Evolutionary conservation across 140 eudicot species (phyloP).

Genomic region (Erigeron philadelphicus): DNA sequence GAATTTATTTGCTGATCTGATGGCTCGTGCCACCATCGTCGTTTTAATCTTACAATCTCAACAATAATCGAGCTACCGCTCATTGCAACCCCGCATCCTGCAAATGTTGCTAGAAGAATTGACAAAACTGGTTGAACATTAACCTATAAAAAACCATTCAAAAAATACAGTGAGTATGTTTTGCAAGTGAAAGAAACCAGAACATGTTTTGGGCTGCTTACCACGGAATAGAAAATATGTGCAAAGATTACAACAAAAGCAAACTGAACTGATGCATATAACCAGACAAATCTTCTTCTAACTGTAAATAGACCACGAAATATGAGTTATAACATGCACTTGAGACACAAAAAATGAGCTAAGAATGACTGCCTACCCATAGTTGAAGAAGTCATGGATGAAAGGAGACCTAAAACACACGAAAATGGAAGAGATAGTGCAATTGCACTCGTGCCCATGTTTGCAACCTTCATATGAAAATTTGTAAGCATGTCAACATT

Average conservation of each 20-base stretch:
- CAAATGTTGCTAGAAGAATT: slow-evolving; percentile 69
- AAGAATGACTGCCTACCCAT: slow-evolving; percentile 51
- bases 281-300: slow-evolving; percentile 72
- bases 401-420: slow-evolving; percentile 73
- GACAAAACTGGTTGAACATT: slow-evolving; percentile 67
- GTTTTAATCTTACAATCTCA: slow-evolving; percentile 56
- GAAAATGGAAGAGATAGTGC: slow-evolving; percentile 91
- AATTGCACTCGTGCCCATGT: slow-evolving; percentile 74
- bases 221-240: slow-evolving; percentile 76
- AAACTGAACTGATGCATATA: slow-evolving; percentile 72
- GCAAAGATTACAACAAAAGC: slow-evolving; percentile 74
- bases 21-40: slow-evolving; percentile 30
- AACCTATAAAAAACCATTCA: slow-evolving; percentile 39
- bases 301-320: slow-evolving; percentile 31
- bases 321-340: slow-evolving; percentile 12
- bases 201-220: slow-evolving; percentile 32
- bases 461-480: slow-evolving; percentile 48
- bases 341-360: not conserved
- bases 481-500: not conserved
- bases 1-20: slow-evolving; percentile 30
- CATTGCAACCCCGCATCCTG: slow-evolving; percentile 87
- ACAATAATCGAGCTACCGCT: slow-evolving; percentile 60
- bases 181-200: slow-evolving; percentile 9
- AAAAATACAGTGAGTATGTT: slow-evolving; percentile 4
- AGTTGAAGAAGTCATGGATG: slow-evolving; percentile 85